Base-by-base conservation (phyloP, 805 yeast genomes). In the Nakazawaea siamensis region DNA sequence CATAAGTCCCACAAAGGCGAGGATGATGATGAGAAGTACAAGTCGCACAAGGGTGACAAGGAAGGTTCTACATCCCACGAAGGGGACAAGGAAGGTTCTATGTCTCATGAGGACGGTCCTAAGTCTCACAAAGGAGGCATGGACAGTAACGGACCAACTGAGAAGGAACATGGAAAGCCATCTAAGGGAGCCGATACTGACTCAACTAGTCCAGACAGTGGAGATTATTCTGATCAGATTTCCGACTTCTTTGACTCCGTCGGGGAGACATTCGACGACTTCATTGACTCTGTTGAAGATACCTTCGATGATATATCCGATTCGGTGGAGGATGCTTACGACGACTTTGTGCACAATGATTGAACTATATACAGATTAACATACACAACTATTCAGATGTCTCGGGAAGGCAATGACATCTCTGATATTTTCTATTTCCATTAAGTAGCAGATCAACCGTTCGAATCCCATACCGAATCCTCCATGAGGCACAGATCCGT, bases 391-490 rank as follows among this genome's bases (percentile, higher is more conserved):
- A 13, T 66, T 58, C 16, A 76, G 79, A 31, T 80, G 73, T 44
- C 98, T 64, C 2, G 95, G 88, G 52, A 90, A 88, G 2, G 95
- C 85, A 16, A 84, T 77, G 7, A 83, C 82, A 48, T 92, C 99
- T 45, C 83, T 70, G 28, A 92, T 74, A 51, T 88, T 92, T 20
- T 80, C 88, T 14, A 80, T 64, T 3, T 78, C 86, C 6, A 77
- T 67, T 37, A 87, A 58, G 45, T 79, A 88, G 36, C 81, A 75
- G 12, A 92, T 54, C 20, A 92, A 58, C 40, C 99, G 64, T 54
- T 92, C 98, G 45, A 88, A 75, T 0, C 99, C 99, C 65, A 92
- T 63, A 0, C 99, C 99, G 57, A 81, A 92, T 0, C 99, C 99
- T 31, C 98, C 98, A 52, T 90, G 97, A 0, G 97, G 95, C 16